Percentiles rank a stretch among this genome's conserved stretches.
phyloP scores from a whole-genome alignment of 306 rosid genomes.

The Lotus japonicus region DNA sequence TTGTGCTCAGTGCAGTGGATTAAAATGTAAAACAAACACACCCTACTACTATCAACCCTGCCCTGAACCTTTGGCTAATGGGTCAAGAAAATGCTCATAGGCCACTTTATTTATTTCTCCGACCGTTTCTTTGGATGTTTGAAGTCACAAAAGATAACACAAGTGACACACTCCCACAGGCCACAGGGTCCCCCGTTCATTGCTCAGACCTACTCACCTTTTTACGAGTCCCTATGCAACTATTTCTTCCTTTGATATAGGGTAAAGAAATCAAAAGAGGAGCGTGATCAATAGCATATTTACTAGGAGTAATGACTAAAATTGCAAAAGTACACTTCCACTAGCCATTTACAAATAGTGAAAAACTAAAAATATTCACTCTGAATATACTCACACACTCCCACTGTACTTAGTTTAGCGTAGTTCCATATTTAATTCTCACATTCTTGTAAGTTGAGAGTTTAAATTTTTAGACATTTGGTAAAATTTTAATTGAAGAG shows the following conservation, averaged over 20 bases:
- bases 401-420: too few species aligned
- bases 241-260: not conserved
- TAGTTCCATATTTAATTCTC: too few species aligned
- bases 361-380: too few species aligned
- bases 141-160: not conserved
- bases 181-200: too few species aligned
- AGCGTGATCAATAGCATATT: slow-evolving; percentile 1
- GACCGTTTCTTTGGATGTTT: slow-evolving; percentile 20
- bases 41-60: too few species aligned
- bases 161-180: slow-evolving; percentile 12
- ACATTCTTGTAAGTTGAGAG: too few species aligned
- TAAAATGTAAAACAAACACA: not conserved
- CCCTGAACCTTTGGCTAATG: too few species aligned
- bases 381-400: too few species aligned
- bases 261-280: slow-evolving; percentile 23
- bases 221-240: slow-evolving; percentile 33
- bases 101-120: too few species aligned
- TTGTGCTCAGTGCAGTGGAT: not conserved
- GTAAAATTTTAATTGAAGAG: too few species aligned
- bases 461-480: too few species aligned
- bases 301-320: not conserved
- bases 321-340: slow-evolving; percentile 1
- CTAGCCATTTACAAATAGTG: too few species aligned
- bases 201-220: not conserved
- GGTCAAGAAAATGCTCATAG: not conserved